Evolutionary conservation across 495 filamentous ascomycete genomes (phyloP).

Genomic region (Hypoxylon perforatum): DNA sequence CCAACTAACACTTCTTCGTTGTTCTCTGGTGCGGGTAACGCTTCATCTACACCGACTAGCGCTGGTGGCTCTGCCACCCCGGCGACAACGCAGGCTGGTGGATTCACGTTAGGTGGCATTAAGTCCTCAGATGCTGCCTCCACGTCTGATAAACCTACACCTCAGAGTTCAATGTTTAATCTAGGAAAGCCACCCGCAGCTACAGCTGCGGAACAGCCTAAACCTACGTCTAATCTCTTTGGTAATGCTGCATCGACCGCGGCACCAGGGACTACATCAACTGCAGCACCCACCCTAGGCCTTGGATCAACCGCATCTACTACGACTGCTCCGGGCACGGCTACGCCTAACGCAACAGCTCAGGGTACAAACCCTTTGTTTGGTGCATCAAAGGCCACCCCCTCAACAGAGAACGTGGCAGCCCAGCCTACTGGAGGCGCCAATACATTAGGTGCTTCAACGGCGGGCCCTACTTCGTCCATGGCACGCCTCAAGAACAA

Average conservation of each 20-base stretch:
- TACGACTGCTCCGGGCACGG: constrained; percentile 24
- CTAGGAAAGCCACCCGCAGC: constrained; percentile 21
- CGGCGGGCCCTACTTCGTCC: constrained; percentile 78
- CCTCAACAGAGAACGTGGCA: constrained; percentile 45
- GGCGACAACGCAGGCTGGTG: constrained; percentile 32
- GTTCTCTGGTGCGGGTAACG: constrained; percentile 19
- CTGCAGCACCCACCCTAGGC: constrained; percentile 28
- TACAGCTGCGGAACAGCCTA: constrained; percentile 35
- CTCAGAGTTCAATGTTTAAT: constrained; percentile 30
- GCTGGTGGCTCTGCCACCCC: constrained; percentile 33
- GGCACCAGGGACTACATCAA: constrained; percentile 34
- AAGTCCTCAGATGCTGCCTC: constrained; percentile 36
- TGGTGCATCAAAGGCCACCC: constrained; percentile 30
- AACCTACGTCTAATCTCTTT: constrained; percentile 48
- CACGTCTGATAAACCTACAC: constrained; percentile 30
- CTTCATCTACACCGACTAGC: constrained; percentile 25
- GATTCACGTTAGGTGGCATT: constrained; percentile 39
- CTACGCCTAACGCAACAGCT: constrained; percentile 25
- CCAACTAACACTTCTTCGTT: constrained; percentile 26
- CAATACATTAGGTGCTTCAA: constrained; percentile 71
- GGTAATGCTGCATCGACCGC: constrained; percentile 35
- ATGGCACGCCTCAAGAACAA: constrained; percentile 95
- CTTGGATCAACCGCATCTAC: constrained; percentile 18
- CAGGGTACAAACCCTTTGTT: constrained; percentile 29
- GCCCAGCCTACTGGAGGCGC: constrained; percentile 42